These are phyloP conservation scores for Isabelozyma heimii DNA, from an alignment of 805 yeast genomes.

Conservation along the genomic window DNA sequence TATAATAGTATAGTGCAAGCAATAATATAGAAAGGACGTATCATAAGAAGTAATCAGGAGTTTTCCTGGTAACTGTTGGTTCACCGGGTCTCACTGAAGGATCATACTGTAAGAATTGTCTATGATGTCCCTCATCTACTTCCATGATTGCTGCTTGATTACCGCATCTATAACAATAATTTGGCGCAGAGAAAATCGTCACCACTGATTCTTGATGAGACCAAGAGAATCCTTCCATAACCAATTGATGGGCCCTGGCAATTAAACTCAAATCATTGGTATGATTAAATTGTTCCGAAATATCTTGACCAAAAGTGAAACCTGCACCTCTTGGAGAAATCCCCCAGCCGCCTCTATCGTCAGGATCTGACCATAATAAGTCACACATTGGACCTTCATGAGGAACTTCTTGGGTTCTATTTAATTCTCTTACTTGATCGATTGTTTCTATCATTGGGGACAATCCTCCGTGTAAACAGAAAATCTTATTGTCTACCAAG, in stretches of 20 bases:
- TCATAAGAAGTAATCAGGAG: slow-evolving; percentile 91
- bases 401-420: slow-evolving; percentile 93
- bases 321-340: slow-evolving; percentile 98
- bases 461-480: slow-evolving; percentile 92
- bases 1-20: not conserved
- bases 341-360: slow-evolving; percentile 98
- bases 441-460: slow-evolving; percentile 93
- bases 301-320: slow-evolving; percentile 95
- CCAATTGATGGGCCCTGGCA: slow-evolving; percentile 95
- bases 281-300: slow-evolving; percentile 90
- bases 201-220: slow-evolving; percentile 92
- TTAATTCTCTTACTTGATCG: slow-evolving; percentile 87
- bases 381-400: slow-evolving; percentile 99
- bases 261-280: slow-evolving; percentile 79
- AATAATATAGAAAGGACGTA: slow-evolving; percentile 1
- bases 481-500: slow-evolving; percentile 82
- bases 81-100: slow-evolving; percentile 97
- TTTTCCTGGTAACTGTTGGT: slow-evolving; percentile 94
- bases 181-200: slow-evolving; percentile 93
- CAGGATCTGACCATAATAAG: slow-evolving; percentile 95
- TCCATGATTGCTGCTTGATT: slow-evolving; percentile 98
- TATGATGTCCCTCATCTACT: slow-evolving; percentile 89
- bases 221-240: slow-evolving; percentile 98
- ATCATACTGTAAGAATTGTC: slow-evolving; percentile 92
- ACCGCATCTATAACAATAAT: slow-evolving; percentile 96